Evolutionary conservation across 768 basidiomycete genomes (phyloP).

Genomic region (Imleria badia): DNA sequence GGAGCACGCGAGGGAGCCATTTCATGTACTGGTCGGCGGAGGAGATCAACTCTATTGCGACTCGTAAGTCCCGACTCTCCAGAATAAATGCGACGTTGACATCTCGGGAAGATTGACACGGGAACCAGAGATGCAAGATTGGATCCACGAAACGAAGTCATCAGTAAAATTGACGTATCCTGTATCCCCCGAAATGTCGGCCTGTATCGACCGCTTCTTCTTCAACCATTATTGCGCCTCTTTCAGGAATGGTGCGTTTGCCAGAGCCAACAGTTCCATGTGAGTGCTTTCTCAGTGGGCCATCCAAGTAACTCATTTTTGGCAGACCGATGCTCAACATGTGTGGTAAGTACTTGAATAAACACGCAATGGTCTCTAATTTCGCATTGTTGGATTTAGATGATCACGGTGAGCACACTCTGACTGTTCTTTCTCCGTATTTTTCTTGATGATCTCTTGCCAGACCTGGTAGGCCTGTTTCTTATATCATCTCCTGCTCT

Average conservation of each 20-base stretch:
- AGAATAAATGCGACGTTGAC: not conserved
- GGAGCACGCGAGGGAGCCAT: constrained; percentile 76
- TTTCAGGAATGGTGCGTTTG: constrained; percentile 89
- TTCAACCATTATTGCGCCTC: constrained; percentile 89
- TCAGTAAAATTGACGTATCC: constrained; percentile 57
- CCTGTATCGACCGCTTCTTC: constrained; percentile 81
- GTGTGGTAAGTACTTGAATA: constrained; percentile 52
- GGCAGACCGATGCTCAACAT: constrained; percentile 86
- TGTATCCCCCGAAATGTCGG: constrained; percentile 68
- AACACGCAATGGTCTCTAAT: not conserved
- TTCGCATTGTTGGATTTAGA: constrained; percentile 40
- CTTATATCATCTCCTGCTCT: not conserved
- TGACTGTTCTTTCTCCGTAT: not conserved
- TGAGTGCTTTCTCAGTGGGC: constrained; percentile 37
- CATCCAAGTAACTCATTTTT: not conserved
- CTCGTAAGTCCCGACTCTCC: constrained; percentile 42
- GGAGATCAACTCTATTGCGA: constrained; percentile 94
- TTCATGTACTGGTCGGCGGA: constrained; percentile 91
- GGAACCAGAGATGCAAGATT: constrained; percentile 87
- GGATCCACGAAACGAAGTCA: constrained; percentile 64
- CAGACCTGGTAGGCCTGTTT: constrained; percentile 46
- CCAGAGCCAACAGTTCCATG: constrained; percentile 88
- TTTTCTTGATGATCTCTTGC: constrained; percentile 16
- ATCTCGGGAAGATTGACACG: constrained; percentile 57
- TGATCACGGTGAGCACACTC: constrained; percentile 64